Evolutionary conservation across 2,329 filamentous ascomycete genomes (phyloP).

Genomic region (Fusarium veterinarium): DNA sequence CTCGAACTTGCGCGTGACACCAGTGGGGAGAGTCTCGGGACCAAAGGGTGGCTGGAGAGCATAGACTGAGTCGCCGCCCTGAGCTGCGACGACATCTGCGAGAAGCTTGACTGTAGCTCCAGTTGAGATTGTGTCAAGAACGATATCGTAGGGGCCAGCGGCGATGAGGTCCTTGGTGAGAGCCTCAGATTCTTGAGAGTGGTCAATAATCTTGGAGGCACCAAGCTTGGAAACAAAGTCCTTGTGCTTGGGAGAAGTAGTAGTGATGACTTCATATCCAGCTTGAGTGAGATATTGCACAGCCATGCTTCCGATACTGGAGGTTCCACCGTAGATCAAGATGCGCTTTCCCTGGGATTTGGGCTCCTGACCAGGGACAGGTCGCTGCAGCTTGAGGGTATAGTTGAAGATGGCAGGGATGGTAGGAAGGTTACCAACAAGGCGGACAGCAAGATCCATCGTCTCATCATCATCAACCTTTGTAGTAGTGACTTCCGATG

Average conservation of each 20-base stretch:
- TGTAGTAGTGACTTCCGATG: constrained; percentile 10
- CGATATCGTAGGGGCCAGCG: constrained; percentile 24
- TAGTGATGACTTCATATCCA: constrained; percentile 34
- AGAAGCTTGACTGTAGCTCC: constrained; percentile 27
- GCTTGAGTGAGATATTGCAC: constrained; percentile 32
- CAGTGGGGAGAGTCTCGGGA: constrained; percentile 22
- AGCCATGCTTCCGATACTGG: constrained; percentile 31
- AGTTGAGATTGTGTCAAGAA: constrained; percentile 30
- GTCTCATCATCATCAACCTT: constrained; percentile 16
- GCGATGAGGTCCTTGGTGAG: constrained; percentile 4
- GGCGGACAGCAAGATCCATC: constrained; percentile 24
- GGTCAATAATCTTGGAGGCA: constrained; percentile 14
- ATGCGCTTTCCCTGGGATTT: constrained; percentile 22
- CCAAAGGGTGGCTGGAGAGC: constrained; percentile 30
- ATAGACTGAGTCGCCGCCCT: constrained; percentile 26
- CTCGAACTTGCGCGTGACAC: constrained; percentile 30
- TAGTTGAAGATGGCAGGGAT: constrained; percentile 32
- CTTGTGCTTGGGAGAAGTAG: constrained; percentile 31
- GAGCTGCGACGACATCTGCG: constrained; percentile 22
- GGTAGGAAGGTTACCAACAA: constrained; percentile 35
- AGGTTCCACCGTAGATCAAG: constrained; percentile 33
- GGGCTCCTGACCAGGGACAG: not conserved
- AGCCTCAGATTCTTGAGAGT: constrained; percentile 2
- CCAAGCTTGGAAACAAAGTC: constrained; percentile 28
- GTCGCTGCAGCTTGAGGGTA: constrained; percentile 22